Evolutionary conservation across 495 filamentous ascomycete genomes (phyloP), one percentile per base, ranked within the genome.

Genomic region (Aspergillus sparsus): DNA sequence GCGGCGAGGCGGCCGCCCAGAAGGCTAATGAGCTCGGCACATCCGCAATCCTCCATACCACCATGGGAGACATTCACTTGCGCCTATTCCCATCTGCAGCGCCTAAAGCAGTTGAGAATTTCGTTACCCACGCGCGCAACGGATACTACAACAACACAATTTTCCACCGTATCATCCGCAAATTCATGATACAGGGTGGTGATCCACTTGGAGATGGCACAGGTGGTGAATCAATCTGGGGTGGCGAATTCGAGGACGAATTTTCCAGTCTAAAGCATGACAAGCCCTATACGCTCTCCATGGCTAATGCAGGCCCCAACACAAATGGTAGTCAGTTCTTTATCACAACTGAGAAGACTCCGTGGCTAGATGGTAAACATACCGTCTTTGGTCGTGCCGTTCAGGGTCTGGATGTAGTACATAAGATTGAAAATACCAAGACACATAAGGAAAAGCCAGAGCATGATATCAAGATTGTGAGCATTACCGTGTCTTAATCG

Each of bases 21-120:
- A 92, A 90, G 68, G 70, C 78, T 6, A 77, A 77, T 13, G 89
- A 94, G 64, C 87, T 81, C 4, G 92, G 91, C 9, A 90, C 85
- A 0, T 80, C 88, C 0, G 94, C 92, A 5, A 84, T 93, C 51
- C 80, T 99, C 9, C 94, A 98, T 77, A 99, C 94, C 3, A 93
- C 87, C 2, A 87, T 92, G 70, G 94, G 94, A 55, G 94, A 99
- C 71, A 96, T 99, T 62, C 90, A 94, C 61, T 85, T 99, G 49
- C 90, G 94, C 0, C 81, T 99, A 16, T 99, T 92, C 80, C 93
- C 95, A 0, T 88, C 92, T 57, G 91, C 91, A 0, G 93, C 94
- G 2, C 95, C 94, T 34, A 92, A 92, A 66, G 88, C 94, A 0
- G 94, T 99, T n/a, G 95, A 99, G 78, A 99, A 99, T 74, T 99